phyloP scores from a whole-genome alignment of 1,139 yeast genomes.

The Debaryomyces robertsiae region DNA sequence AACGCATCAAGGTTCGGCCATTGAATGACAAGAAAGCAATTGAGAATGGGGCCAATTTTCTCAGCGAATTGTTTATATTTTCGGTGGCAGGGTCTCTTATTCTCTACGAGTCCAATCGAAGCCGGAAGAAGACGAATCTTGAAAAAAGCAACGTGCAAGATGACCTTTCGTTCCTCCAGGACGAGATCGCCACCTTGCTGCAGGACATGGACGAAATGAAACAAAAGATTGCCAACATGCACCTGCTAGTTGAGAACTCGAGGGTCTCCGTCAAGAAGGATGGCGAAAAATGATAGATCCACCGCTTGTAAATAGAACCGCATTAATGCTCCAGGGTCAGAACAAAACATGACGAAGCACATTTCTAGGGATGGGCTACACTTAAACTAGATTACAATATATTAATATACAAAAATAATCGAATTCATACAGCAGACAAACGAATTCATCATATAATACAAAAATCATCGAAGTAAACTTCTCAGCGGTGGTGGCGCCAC shows the following conservation, averaged over 20 bases:
- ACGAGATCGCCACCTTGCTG: slow-evolving; percentile 67
- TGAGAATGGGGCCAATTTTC: slow-evolving; percentile 78
- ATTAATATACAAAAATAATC: slow-evolving; percentile 8
- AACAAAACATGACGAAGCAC: no score
- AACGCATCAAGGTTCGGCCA: slow-evolving; percentile 65
- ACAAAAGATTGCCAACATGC: not conserved
- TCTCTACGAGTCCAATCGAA: slow-evolving; percentile 71
- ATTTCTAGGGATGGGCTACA: slow-evolving; percentile 2
- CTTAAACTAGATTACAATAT: slow-evolving; percentile 5
- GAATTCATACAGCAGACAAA: not conserved
- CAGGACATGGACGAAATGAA: slow-evolving; percentile 35
- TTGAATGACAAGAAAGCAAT: slow-evolving; percentile 83
- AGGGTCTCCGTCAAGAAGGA: no score
- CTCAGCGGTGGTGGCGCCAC: slow-evolving; percentile 1
- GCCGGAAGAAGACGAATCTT: slow-evolving; percentile 62
- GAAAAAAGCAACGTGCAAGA: slow-evolving; percentile 68
- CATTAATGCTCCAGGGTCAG: no score
- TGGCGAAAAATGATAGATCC: no score
- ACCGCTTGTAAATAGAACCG: slow-evolving; percentile 2
- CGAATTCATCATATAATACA: slow-evolving; percentile 17
- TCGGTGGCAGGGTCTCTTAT: slow-evolving; percentile 78
- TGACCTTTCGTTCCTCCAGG: slow-evolving; percentile 68
- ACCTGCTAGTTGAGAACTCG: not conserved
- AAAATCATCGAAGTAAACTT: slow-evolving; percentile 10
- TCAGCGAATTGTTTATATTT: slow-evolving; percentile 78